phyloP scores from a whole-genome alignment of 345 rosid genomes.

The Eutrema heterophyllum region DNA sequence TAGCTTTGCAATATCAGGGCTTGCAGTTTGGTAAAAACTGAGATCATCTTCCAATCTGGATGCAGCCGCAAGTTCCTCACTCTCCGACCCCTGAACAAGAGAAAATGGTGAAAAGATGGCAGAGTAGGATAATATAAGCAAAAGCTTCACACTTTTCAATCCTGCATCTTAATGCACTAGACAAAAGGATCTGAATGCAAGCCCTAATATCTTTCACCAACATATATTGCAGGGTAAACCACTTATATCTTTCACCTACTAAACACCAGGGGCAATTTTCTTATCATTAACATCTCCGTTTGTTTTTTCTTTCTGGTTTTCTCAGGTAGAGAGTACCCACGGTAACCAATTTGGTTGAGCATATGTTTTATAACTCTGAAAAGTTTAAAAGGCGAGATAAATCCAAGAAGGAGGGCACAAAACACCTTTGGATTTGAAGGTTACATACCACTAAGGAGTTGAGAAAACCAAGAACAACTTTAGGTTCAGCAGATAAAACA shows the following conservation, averaged over 20 bases:
- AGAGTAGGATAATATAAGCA: not conserved
- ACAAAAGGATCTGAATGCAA: not conserved
- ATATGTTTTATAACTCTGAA: not conserved
- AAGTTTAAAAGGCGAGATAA: not conserved
- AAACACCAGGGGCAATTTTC: not conserved
- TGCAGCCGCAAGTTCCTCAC: slow-evolving; percentile 41
- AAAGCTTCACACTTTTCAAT: slow-evolving; percentile 10
- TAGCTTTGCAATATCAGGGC: slow-evolving; percentile 39
- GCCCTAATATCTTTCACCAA: not conserved
- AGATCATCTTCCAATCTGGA: slow-evolving; percentile 37
- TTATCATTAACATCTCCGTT: not conserved
- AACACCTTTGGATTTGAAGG: not conserved
- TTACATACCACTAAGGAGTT: slow-evolving; percentile 41
- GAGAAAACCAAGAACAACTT: slow-evolving; percentile 39
- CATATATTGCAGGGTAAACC: not conserved
- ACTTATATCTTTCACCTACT: not conserved
- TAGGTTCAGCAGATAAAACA: slow-evolving; percentile 27
- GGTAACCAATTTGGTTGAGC: not conserved
- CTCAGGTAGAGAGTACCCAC: not conserved
- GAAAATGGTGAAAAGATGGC: not conserved
- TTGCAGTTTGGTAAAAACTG: slow-evolving; percentile 41
- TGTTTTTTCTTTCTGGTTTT: not conserved
- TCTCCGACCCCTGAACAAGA: slow-evolving; percentile 36
- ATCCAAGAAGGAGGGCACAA: not conserved
- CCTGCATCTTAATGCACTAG: slow-evolving; percentile 1